These are phyloP conservation scores for Penicillium hordei DNA, from an alignment of 2,329 filamentous ascomycete species.

Conservation along the genomic window DNA sequence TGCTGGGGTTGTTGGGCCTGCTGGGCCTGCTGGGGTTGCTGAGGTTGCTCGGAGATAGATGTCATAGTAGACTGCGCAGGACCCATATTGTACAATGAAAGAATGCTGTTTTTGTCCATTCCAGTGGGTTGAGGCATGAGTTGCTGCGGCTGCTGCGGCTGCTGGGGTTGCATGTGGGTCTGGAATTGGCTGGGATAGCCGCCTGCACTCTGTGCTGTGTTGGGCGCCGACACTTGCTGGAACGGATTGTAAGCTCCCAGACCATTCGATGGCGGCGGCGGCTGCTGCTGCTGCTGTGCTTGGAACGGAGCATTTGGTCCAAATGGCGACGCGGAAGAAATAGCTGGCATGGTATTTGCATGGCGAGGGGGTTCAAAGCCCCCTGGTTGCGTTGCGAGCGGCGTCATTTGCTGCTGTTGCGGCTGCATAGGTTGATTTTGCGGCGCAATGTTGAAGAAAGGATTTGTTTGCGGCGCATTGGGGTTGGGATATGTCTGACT, in stretches of 20 bases:
- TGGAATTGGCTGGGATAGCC: constrained; percentile 30
- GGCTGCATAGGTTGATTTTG: constrained; percentile 23
- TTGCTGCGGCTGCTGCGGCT: constrained; percentile 30
- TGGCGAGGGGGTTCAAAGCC: constrained; percentile 25
- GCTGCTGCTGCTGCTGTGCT: constrained; percentile 26
- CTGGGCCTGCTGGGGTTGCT: background rate
- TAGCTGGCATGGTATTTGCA: constrained; percentile 42
- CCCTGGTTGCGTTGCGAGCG: constrained; percentile 9
- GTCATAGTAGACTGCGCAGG: constrained; percentile 31
- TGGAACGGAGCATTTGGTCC: constrained; percentile 30
- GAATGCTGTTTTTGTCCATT: constrained; percentile 49
- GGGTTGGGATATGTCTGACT: constrained; percentile 27
- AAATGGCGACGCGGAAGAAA: constrained; percentile 35
- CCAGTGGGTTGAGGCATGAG: constrained; percentile 44
- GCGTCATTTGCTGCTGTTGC: constrained; percentile 22
- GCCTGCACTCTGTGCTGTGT: constrained; percentile 25
- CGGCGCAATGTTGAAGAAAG: constrained; percentile 36
- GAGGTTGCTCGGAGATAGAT: constrained; percentile 31
- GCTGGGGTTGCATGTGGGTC: constrained; percentile 19
- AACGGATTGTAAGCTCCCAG: constrained; percentile 36
- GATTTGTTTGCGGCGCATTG: constrained; percentile 32
- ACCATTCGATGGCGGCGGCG: constrained; percentile 18
- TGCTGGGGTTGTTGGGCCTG: constrained; percentile 26
- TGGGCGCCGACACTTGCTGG: constrained; percentile 30
- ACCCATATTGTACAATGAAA: constrained; percentile 49